These are phyloP conservation scores for Peniophora sp. DNA, from an alignment of 1,284 basidiomycete species.

Conservation along the genomic window DNA sequence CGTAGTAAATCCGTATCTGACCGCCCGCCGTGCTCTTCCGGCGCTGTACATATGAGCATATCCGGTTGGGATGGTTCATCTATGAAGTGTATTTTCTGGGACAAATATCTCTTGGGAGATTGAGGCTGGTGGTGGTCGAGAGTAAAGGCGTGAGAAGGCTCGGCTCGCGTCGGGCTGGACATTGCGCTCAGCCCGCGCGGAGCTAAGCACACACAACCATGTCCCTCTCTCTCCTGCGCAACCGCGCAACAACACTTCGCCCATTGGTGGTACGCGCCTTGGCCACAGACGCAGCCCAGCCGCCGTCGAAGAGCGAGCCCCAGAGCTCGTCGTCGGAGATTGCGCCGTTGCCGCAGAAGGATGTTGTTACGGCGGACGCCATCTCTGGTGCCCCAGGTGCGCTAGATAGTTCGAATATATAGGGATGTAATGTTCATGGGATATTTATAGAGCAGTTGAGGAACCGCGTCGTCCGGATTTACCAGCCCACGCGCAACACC, in stretches of 20 bases:
- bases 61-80: too few relatives aligned
- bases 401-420: constrained; percentile 11
- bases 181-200: too few relatives aligned
- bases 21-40: too few relatives aligned
- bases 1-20: too few relatives aligned
- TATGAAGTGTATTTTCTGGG: too few relatives aligned
- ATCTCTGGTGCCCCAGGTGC: constrained; percentile 75
- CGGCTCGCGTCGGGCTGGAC: background rate
- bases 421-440: background rate
- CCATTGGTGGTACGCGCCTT: background rate
- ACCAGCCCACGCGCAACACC: constrained; percentile 88
- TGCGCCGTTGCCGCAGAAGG: constrained; percentile 28
- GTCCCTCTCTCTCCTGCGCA: too few relatives aligned
- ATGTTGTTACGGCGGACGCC: constrained; percentile 65
- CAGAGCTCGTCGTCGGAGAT: constrained; percentile 26
- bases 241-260: too few relatives aligned
- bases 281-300: background rate
- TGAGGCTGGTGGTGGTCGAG: background rate
- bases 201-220: too few relatives aligned
- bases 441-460: constrained; percentile 63
- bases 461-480: constrained; percentile 87
- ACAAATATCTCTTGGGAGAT: too few relatives aligned
- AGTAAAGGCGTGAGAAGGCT: background rate
- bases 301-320: background rate
- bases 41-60: too few relatives aligned